Base-by-base conservation (phyloP, 192 early-diverging fungal genomes). In the Jimgerdemannia lactiflua region DNA sequence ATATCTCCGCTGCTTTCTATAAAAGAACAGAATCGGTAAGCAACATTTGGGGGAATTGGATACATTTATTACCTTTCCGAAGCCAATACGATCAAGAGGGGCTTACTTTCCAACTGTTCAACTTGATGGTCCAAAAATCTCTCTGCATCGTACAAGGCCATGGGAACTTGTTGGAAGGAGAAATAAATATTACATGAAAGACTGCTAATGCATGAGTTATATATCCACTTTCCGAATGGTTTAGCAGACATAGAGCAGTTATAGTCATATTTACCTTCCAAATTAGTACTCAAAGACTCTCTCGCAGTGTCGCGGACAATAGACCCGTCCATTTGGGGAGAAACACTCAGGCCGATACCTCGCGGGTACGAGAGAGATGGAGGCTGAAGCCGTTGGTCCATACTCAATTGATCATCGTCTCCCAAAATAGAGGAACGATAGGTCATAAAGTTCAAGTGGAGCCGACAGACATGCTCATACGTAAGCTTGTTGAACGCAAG, bases 401-500 rank as follows among this genome's bases (percentile, higher is more conserved):
- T 70, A 64, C 29, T 29, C 29, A 1, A 29, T 29, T 29, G 49
- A 59, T 59, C 49, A 6, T 29, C 29, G 29, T 2, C 49, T 59
- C 14, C 2, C 49, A 59, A 6, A 59, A 59, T 59, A 14, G 49
- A 59, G 14, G 49, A 59, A n/a, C 72, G 77, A 39, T 83, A 83
- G 0, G 71, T 74, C 43, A 72, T 71, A 54, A 83, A 64, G 3
- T 77, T 79, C 4, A 54, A 74, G 43, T 74, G 80, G 1, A 80
- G 49, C 41, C 77, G 74, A 11, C 74, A 75, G 39, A 70, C 70
- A 11, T 74, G 65, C 19, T 80, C 76, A 11, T 80, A 82, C 17
- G 68, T 49, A 10, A 78, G 29, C 64, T 78, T 75, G 65, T 70
- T 75, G 65, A 71, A 85, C 65, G 81, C 83, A 10, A 82, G 64